Percentiles rank a stretch among this genome's conserved stretches.
Evolutionary conservation across 2,329 filamentous ascomycete species (phyloP).

Genomic region (Anthostomella pinea): DNA sequence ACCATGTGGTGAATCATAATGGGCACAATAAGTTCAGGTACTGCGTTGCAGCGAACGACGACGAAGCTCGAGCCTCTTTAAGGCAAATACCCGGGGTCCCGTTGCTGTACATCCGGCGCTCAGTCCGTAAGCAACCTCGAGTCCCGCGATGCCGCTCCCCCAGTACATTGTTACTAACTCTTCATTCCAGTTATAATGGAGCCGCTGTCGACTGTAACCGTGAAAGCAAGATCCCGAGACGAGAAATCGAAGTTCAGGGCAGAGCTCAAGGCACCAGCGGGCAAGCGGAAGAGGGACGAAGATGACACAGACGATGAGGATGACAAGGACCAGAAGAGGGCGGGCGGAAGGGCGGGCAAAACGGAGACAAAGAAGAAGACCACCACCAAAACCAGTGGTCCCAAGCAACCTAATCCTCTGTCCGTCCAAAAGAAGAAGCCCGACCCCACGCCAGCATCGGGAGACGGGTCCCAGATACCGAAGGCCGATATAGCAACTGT

Average conservation of each 20-base stretch:
- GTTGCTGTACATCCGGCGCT: constrained; percentile 73
- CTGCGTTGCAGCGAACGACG: constrained; percentile 71
- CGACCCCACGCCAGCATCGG: constrained; percentile 7
- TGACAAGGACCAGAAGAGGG: constrained; percentile 20
- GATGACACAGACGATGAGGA: constrained; percentile 38
- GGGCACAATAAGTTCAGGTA: constrained; percentile 76
- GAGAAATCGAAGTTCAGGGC: constrained; percentile 73
- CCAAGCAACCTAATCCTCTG: constrained; percentile 69
- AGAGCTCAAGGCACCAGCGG: constrained; percentile 55
- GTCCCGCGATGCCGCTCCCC: not conserved
- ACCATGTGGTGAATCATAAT: constrained; percentile 69
- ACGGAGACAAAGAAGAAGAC: constrained; percentile 33
- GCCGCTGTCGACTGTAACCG: constrained; percentile 69
- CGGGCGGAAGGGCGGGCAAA: constrained; percentile 21
- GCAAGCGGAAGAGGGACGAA: constrained; percentile 50
- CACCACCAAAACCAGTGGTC: constrained; percentile 57
- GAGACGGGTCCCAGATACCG: constrained; percentile 2
- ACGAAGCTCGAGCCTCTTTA: constrained; percentile 60
- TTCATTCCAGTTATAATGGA: constrained; percentile 54
- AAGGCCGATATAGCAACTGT: constrained; percentile 4
- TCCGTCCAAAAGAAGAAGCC: constrained; percentile 68
- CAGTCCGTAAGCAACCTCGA: constrained; percentile 43
- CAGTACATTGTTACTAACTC: not conserved
- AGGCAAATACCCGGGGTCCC: constrained; percentile 69
- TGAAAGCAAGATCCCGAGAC: constrained; percentile 60